Conservation (phyloP, 495 filamentous ascomycete species). For the Cercophora sp. region DNA sequence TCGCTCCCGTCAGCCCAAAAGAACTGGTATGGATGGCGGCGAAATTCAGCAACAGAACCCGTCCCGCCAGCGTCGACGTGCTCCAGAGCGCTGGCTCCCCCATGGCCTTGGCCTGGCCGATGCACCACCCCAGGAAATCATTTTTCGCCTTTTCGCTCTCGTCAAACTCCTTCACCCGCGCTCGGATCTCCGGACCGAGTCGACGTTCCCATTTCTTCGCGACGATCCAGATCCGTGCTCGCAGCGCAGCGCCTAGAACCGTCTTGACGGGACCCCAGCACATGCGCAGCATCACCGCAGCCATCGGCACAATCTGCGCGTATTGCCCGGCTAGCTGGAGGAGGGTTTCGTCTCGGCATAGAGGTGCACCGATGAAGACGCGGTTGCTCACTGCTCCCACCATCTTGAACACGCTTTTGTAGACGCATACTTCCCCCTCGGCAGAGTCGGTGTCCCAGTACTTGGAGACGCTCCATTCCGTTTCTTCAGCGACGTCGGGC, state of each 20-base stretch:
- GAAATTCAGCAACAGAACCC: constrained; percentile 44
- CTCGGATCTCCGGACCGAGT: constrained; percentile 30
- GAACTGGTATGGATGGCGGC: constrained; percentile 49
- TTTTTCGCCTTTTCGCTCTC: constrained; percentile 27
- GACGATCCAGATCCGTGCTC: constrained; percentile 34
- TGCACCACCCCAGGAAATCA: constrained; percentile 40
- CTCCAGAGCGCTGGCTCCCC: constrained; percentile 27
- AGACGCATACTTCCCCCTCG: constrained; percentile 36
- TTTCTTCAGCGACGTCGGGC: constrained; percentile 42
- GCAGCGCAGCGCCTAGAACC: constrained; percentile 30
- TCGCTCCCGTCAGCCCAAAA: constrained; percentile 37
- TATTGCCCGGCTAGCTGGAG: constrained; percentile 38
- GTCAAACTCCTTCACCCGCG: constrained; percentile 26
- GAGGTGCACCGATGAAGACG: constrained; percentile 32
- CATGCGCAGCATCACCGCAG: constrained; percentile 28
- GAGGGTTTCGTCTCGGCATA: constrained; percentile 33
- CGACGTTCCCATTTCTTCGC: constrained; percentile 27
- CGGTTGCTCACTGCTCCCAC: constrained; percentile 34
- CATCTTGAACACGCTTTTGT: constrained; percentile 30
- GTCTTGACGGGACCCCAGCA: constrained; percentile 37
- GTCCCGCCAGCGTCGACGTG: constrained; percentile 23
- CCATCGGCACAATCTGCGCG: constrained; percentile 34
- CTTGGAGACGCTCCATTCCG: constrained; percentile 25
- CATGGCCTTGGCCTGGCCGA: constrained; percentile 26
- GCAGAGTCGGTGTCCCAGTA: constrained; percentile 33